A percentile compares a stretch with the other conserved stretches of the same genome.
phyloP scores from a whole-genome alignment of 1,284 basidiomycete genomes.

The Microbotryum scabiosae region DNA sequence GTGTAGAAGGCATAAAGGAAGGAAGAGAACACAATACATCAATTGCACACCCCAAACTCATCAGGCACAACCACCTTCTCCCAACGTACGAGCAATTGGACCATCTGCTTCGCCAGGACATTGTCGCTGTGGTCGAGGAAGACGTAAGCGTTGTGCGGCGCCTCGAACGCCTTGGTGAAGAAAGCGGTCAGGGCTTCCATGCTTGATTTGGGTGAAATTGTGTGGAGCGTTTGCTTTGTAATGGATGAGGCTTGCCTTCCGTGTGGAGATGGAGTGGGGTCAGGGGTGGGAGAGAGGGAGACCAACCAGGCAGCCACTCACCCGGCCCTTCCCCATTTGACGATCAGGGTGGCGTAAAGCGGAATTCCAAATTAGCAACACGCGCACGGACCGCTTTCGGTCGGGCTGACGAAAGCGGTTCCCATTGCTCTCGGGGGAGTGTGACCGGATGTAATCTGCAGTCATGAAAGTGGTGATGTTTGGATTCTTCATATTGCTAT shows the following conservation, averaged over 20 bases:
- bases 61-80: too few relatives aligned
- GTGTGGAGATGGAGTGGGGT: not conserved
- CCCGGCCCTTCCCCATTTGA: too few relatives aligned
- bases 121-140: slow-evolving; percentile 2
- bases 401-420: too few relatives aligned
- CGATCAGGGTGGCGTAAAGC: too few relatives aligned
- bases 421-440: too few relatives aligned
- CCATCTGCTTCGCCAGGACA: not conserved
- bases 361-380: too few relatives aligned
- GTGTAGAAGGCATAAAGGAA: too few relatives aligned
- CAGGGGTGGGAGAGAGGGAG: not conserved
- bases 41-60: too few relatives aligned
- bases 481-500: not conserved
- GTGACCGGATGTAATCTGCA: too few relatives aligned
- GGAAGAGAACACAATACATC: too few relatives aligned
- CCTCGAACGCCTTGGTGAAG: not conserved
- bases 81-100: not conserved
- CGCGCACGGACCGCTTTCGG: not conserved
- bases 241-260: not conserved
- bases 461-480: not conserved
- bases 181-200: not conserved
- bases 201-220: not conserved
- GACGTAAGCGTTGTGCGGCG: not conserved
- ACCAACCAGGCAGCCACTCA: not conserved
- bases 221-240: not conserved